Evolutionary conservation across 169 alveolate genomes (phyloP).

Genomic region (Plasmodium yoelii): DNA sequence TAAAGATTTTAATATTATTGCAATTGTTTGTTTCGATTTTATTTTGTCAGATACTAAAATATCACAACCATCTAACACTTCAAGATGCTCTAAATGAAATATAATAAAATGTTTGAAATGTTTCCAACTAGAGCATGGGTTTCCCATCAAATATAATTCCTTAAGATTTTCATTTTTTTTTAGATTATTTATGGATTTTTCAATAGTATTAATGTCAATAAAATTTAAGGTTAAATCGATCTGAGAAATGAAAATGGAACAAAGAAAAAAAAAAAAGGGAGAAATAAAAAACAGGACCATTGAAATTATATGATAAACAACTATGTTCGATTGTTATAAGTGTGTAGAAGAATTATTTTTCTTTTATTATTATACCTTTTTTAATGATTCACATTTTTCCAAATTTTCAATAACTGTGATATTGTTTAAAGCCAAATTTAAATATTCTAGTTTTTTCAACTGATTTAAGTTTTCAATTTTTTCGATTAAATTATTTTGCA

Average conservation of each 20-base stretch:
- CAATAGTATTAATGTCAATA: slow-evolving; percentile 86
- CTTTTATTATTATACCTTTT: slow-evolving; percentile 59
- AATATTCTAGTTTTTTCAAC: slow-evolving; percentile 90
- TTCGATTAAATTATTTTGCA: slow-evolving; percentile 91
- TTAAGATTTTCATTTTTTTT: slow-evolving; percentile 79
- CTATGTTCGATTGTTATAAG: neutral
- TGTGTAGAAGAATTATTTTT: neutral
- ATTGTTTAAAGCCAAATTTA: slow-evolving; percentile 91
- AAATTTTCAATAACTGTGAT: slow-evolving; percentile 89
- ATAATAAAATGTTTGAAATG: slow-evolving; percentile 83
- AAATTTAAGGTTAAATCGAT: slow-evolving; percentile 92
- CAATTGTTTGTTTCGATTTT: slow-evolving; percentile 83
- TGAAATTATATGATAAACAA: neutral
- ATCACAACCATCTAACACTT: slow-evolving; percentile 89
- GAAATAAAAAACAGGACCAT: neutral
- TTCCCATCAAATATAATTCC: slow-evolving; percentile 91
- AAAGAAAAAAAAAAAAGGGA: neutral
- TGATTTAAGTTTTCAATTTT: slow-evolving; percentile 88
- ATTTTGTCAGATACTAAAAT: slow-evolving; percentile 88
- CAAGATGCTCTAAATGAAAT: slow-evolving; percentile 83
- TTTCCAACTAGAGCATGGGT: slow-evolving; percentile 91
- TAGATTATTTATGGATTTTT: slow-evolving; percentile 84
- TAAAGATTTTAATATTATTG: slow-evolving; percentile 77
- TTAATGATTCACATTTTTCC: slow-evolving; percentile 89
- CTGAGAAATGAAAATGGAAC: slow-evolving; percentile 53